These are phyloP conservation scores for Monilinia fructicola DNA, from an alignment of 2,329 filamentous ascomycete genomes.

Conservation along the genomic window DNA sequence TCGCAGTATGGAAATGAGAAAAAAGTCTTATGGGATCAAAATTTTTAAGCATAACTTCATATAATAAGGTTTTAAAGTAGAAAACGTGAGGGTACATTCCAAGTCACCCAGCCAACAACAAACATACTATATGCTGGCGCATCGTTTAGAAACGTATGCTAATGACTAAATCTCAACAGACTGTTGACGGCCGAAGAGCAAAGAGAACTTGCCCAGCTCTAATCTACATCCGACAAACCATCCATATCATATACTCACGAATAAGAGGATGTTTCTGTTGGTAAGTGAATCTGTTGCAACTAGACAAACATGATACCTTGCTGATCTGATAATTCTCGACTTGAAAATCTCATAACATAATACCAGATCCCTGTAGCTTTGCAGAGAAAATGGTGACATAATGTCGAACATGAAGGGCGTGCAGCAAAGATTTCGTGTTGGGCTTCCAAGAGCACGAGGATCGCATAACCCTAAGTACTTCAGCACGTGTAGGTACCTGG, in stretches of 20 bases:
- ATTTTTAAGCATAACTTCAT: conserved; percentile 9
- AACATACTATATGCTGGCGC: not conserved
- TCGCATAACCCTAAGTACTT: not conserved
- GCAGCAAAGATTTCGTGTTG: not conserved
- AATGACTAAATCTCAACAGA: not conserved
- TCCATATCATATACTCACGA: too few relatives aligned
- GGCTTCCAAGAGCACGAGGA: not conserved
- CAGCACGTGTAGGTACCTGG: too few relatives aligned
- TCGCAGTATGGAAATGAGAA: conserved; percentile 24
- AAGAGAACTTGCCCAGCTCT: not conserved
- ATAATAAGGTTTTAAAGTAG: not conserved
- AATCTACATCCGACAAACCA: too few relatives aligned
- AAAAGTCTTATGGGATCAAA: conserved; percentile 10
- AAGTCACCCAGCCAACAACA: not conserved
- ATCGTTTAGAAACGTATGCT: not conserved
- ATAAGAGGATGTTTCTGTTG: too few relatives aligned
- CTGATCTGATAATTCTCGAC: too few relatives aligned
- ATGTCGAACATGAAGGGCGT: not conserved
- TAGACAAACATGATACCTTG: too few relatives aligned
- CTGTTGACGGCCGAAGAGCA: not conserved
- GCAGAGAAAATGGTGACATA: not conserved
- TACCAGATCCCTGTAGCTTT: conserved; percentile 9
- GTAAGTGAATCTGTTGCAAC: too few relatives aligned
- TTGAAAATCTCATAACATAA: too few relatives aligned
- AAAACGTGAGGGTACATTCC: not conserved